Evolutionary conservation across 148 eudicot species (phyloP).

Genomic region (Fallopia convolvulus): DNA sequence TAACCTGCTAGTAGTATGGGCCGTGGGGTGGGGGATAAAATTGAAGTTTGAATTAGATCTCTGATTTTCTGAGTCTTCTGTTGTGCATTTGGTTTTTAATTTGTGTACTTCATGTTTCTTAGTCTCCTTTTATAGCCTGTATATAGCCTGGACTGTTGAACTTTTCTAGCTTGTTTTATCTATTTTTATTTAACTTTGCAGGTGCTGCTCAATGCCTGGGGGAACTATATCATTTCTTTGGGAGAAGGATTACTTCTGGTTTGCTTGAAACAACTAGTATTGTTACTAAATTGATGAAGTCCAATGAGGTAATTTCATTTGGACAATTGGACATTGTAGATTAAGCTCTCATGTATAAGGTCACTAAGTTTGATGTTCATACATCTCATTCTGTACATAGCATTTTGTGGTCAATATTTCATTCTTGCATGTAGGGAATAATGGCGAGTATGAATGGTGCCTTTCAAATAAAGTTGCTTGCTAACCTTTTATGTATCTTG

Average conservation of each 20-base stretch:
- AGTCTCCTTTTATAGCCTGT: background rate
- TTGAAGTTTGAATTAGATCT: background rate
- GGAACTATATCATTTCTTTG: conserved; percentile 79
- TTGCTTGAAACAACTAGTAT: conserved; percentile 74
- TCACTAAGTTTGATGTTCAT: conserved; percentile 4
- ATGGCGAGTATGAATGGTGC: background rate
- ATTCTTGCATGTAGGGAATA: background rate
- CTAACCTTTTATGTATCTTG: background rate
- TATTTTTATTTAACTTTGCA: conserved; percentile 21
- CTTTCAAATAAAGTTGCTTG: background rate
- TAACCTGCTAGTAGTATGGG: background rate
- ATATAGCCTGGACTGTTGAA: background rate
- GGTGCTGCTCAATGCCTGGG: conserved; percentile 99
- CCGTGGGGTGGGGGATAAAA: background rate
- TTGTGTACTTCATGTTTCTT: background rate
- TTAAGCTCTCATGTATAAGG: background rate
- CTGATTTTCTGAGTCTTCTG: background rate
- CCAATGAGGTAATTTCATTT: conserved; percentile 54
- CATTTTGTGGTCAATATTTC: background rate
- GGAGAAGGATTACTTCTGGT: conserved; percentile 83
- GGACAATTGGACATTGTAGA: background rate
- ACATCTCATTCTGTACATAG: background rate
- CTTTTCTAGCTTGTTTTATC: background rate
- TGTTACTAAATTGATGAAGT: conserved; percentile 80
- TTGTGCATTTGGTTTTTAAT: background rate